Evolutionary conservation across 140 eudicot species (phyloP).

Genomic region (Senecio squalidus): DNA sequence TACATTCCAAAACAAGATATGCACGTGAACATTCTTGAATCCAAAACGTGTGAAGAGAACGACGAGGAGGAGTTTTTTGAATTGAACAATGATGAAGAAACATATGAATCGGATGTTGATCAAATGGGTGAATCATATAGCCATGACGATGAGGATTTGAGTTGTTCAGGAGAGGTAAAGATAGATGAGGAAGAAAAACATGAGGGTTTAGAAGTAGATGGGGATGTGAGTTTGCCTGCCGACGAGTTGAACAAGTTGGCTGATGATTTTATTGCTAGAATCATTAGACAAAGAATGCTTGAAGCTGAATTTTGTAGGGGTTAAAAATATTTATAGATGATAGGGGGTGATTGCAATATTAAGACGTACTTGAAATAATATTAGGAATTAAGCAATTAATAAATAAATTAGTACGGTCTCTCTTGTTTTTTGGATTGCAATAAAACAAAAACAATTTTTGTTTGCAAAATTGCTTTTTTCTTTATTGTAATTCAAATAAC

Average conservation of each 20-base stretch:
- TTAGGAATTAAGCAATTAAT: not conserved
- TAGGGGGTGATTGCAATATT: constrained; percentile 5
- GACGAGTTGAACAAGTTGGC: constrained; percentile 51
- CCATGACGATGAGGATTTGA: constrained; percentile 8
- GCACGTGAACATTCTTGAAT: not conserved
- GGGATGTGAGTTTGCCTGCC: constrained; percentile 16
- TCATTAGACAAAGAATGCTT: constrained; percentile 43
- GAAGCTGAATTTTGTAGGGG: constrained; percentile 35
- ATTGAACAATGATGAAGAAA: not conserved
- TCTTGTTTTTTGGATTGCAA: constrained; percentile 2
- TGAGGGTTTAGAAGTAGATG: constrained; percentile 22
- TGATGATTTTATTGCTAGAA: constrained; percentile 58
- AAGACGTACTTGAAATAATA: constrained; percentile 14
- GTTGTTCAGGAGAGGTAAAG: constrained; percentile 7
- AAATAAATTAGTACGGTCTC: not conserved
- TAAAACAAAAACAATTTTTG: not conserved
- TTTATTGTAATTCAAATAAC: not conserved
- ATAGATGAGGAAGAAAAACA: constrained; percentile 7
- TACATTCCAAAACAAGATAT: constrained; percentile 1
- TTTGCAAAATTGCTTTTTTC: not conserved
- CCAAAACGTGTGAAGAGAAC: constrained; percentile 2
- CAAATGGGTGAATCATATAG: not conserved
- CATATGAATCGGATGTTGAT: constrained; percentile 6
- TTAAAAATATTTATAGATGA: constrained; percentile 14
- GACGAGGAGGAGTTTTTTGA: constrained; percentile 28